Percentiles rank a stretch among this genome's conserved stretches.
These are phyloP conservation scores for Venturia oleaginea DNA, from an alignment of 2,329 filamentous ascomycete species.

Conservation along the genomic window DNA sequence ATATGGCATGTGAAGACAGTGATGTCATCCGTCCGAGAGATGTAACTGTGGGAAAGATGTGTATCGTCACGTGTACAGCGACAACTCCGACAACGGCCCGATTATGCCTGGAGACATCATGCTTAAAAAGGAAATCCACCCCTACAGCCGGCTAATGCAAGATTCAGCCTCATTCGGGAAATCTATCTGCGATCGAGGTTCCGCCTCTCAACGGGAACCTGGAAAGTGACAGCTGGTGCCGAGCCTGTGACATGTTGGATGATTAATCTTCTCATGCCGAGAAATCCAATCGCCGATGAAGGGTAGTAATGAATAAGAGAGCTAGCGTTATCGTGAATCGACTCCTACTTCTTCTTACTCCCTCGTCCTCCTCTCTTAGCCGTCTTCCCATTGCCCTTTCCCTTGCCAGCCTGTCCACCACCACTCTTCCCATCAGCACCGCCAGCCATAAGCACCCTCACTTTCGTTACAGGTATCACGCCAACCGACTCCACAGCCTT, in stretches of 20 bases:
- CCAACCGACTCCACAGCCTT: slow-evolving; percentile 78
- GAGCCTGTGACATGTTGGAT: too few relatives aligned
- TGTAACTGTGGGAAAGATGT: background rate
- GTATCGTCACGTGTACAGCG: background rate
- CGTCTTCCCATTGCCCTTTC: slow-evolving; percentile 9
- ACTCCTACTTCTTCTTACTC: slow-evolving; percentile 10
- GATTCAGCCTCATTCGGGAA: background rate
- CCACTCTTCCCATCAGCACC: slow-evolving; percentile 17
- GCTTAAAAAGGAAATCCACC: background rate
- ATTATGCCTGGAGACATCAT: background rate
- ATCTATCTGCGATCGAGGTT: background rate
- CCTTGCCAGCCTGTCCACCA: slow-evolving; percentile 28
- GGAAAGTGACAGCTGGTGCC: background rate
- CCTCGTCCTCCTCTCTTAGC: slow-evolving; percentile 1
- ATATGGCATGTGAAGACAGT: background rate
- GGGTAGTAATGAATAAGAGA: too few relatives aligned
- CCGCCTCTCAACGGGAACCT: background rate
- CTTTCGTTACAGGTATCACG: slow-evolving; percentile 68
- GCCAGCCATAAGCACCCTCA: slow-evolving; percentile 67
- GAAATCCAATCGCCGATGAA: too few relatives aligned
- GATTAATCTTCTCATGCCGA: too few relatives aligned
- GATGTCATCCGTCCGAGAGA: background rate
- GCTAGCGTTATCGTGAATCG: too few relatives aligned
- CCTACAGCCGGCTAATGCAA: background rate
- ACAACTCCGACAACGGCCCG: background rate